Evolutionary conservation across 2,329 filamentous ascomycete species (phyloP).

Genomic region (Furcasterigmium sp.): DNA sequence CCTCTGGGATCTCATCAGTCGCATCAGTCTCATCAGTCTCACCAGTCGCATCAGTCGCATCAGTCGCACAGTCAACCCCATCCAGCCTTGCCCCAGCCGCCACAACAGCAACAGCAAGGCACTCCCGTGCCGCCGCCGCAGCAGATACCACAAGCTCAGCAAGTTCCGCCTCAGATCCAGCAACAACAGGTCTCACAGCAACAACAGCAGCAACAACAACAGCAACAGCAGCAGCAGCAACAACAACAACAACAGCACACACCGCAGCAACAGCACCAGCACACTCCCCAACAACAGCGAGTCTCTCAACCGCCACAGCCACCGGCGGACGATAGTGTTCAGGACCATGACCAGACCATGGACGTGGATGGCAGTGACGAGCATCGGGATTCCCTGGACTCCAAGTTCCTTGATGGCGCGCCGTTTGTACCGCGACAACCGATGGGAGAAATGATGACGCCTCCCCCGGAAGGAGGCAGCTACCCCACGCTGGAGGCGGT

Average conservation of each 20-base stretch:
- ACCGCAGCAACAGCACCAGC: constrained; percentile 17
- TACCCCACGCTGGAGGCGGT: constrained; percentile 61
- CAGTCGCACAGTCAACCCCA: constrained; percentile 4
- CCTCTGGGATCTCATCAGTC: not conserved
- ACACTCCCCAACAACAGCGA: constrained; percentile 17
- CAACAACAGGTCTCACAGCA: constrained; percentile 23
- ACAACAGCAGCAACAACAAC: constrained; percentile 22
- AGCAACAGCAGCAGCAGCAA: constrained; percentile 21
- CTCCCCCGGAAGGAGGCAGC: constrained; percentile 58
- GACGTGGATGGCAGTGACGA: constrained; percentile 47
- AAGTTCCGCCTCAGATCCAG: constrained; percentile 28
- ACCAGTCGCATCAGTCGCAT: not conserved
- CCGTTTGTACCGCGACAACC: constrained; percentile 49
- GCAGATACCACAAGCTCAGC: constrained; percentile 6
- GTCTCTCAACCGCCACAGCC: constrained; percentile 17
- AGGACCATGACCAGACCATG: constrained; percentile 35
- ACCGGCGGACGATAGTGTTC: constrained; percentile 11
- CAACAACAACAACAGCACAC: constrained; percentile 21
- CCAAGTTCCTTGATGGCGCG: constrained; percentile 39
- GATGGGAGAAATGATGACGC: constrained; percentile 56
- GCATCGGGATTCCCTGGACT: constrained; percentile 37
- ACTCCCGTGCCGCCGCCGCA: constrained; percentile 1
- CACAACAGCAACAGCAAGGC: not conserved
- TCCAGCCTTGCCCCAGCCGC: not conserved
- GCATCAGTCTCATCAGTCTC: constrained; percentile 2